These are phyloP conservation scores for Calocybe gambosa DNA, from an alignment of 1,284 basidiomycete species.

Conservation along the genomic window DNA sequence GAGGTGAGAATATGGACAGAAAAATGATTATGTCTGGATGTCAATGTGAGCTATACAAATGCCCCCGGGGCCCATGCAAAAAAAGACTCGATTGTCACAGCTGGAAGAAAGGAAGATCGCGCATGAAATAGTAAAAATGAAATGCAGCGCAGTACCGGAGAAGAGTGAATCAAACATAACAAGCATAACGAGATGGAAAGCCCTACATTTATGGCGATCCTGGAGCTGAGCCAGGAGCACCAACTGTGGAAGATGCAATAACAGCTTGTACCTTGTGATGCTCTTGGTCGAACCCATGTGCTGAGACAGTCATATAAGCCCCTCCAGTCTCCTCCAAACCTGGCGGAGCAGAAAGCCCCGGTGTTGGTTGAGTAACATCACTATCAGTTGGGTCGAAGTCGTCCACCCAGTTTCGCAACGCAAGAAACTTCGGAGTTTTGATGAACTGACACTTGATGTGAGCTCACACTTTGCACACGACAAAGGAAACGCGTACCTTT, in stretches of 20 bases:
- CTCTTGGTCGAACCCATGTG: conserved; percentile 63
- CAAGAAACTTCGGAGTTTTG: conserved; percentile 74
- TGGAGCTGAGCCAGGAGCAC: conserved; percentile 12
- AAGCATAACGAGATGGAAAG: conserved; percentile 15
- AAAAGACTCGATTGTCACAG: background rate
- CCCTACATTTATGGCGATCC: conserved; percentile 16
- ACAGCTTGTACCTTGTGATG: conserved; percentile 31
- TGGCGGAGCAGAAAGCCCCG: conserved; percentile 57
- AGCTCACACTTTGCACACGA: conserved; percentile 3
- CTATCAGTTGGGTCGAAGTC: conserved; percentile 62
- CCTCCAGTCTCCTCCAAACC: conserved; percentile 74
- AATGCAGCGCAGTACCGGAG: conserved; percentile 8
- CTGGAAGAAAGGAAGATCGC: conserved; percentile 19
- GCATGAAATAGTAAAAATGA: conserved; percentile 22
- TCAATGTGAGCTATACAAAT: background rate
- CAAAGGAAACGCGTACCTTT: conserved; percentile 50
- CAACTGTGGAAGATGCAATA: background rate
- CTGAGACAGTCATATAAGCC: conserved; percentile 80
- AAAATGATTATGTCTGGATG: background rate
- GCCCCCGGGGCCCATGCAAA: background rate
- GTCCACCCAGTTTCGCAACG: conserved; percentile 69
- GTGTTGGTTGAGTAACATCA: conserved; percentile 50
- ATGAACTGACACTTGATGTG: conserved; percentile 54
- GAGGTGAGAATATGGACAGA: background rate
- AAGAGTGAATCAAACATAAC: conserved; percentile 14